Evolutionary conservation across 305 asterid genomes (phyloP), one percentile per base, ranked within the genome.

Genomic region (Fraxinus sp.): DNA sequence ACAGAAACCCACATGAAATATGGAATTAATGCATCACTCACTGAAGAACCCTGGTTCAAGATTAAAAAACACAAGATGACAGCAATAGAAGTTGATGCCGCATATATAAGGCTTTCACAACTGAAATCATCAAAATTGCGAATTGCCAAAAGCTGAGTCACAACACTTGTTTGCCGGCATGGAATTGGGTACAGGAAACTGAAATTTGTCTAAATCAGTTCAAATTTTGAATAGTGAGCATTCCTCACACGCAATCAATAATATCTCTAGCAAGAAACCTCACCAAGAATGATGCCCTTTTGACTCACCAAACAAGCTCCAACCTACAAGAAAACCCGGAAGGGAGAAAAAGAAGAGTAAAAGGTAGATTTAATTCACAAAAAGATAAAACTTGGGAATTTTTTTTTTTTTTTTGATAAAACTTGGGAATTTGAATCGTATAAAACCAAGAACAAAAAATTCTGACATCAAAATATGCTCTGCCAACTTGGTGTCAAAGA

Each of bases 231-330:
- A 32, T 2, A 72, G 77, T 35, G 9, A 2, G 37, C 43, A 32
- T 71, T 20, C 43, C 24, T 16, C 49, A 72, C n/a, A 33, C n/a
- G 77, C 37, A 68, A 72, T 72, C 22, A 30, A 13, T 70, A 13
- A 8, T 39, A 39, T 39, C 46, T 28, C 30, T 28, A 77, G 71
- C 59, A 52, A 85, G 84, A 80, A 80, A 84, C 82, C 96, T 88
- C 87, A 95, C 98, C 98, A 11, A 95, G 94, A 79, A 95, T 95
- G 75, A 95, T 88, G 66, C 94, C 97, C 86, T 87, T 95, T 80
- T 92, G 93, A 86, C 98, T 95, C 88, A 95, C 98, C 95, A 95
- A 86, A 87, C 98, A 95, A 75, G 98, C 98, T 86, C 98, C 98
- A 83, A 93, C 98, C 98, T 95, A 74, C 70, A 79, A 72, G 78